Evolutionary conservation across 805 yeast species (phyloP).

Genomic region (Kuraishia capsulata): DNA sequence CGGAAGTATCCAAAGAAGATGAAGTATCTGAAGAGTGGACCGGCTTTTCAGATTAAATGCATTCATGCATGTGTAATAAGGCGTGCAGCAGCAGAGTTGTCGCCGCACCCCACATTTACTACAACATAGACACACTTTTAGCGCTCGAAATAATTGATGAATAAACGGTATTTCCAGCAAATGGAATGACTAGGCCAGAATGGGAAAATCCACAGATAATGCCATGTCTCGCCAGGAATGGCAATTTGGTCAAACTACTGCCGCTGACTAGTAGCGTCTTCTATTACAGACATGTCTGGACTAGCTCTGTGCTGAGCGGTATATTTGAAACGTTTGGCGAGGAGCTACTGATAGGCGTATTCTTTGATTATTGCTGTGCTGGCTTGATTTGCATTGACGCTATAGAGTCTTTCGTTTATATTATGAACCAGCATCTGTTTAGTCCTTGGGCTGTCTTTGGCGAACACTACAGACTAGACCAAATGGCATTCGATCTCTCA

Average conservation of each 20-base stretch:
- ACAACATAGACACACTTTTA: too few relatives aligned
- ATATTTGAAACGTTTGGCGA: not conserved
- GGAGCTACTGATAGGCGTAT: not conserved
- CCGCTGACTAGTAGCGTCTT: too few relatives aligned
- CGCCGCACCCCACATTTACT: too few relatives aligned
- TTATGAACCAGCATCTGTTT: not conserved
- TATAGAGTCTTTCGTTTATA: not conserved
- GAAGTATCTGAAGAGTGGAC: conserved; percentile 24
- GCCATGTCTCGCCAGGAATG: too few relatives aligned
- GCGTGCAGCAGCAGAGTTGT: too few relatives aligned
- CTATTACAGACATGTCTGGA: too few relatives aligned
- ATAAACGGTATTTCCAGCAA: too few relatives aligned
- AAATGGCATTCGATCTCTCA: not conserved
- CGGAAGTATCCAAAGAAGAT: not conserved
- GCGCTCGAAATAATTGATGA: too few relatives aligned
- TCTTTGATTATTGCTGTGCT: not conserved
- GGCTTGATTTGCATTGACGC: not conserved
- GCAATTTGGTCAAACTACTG: too few relatives aligned
- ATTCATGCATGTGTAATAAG: too few relatives aligned
- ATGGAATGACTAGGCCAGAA: too few relatives aligned
- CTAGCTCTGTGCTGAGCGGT: not conserved
- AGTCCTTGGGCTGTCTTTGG: not conserved
- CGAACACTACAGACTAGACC: not conserved
- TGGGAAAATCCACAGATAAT: too few relatives aligned
- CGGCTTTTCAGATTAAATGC: conserved; percentile 23